Conservation (phyloP, 257 asterid genomes). For the Forsythia suspensa region DNA sequence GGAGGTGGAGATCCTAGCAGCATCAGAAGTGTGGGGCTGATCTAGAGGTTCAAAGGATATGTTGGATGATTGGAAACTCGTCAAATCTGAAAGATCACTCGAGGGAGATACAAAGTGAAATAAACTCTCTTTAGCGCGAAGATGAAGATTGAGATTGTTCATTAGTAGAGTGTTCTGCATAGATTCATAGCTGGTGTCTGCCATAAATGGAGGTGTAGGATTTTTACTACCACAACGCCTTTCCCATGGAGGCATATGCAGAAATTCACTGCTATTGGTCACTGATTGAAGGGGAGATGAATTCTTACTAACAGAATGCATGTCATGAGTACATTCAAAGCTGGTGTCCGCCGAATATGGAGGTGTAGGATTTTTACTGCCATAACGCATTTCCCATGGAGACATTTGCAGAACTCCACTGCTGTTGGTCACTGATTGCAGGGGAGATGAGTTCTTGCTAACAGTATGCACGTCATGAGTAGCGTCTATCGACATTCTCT, state of each 20-base stretch:
- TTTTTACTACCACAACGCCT: slow-evolving; percentile 24
- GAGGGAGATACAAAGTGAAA: slow-evolving; percentile 27
- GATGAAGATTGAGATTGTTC: slow-evolving; percentile 30
- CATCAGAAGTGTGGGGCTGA: slow-evolving; percentile 30
- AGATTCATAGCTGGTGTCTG: slow-evolving; percentile 35
- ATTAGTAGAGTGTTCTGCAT: slow-evolving; percentile 2
- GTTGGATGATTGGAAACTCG: slow-evolving; percentile 32
- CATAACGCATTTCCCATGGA: slow-evolving; percentile 28
- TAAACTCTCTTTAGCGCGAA: slow-evolving; percentile 26
- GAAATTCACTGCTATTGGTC: slow-evolving; percentile 27
- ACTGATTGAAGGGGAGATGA: slow-evolving; percentile 25
- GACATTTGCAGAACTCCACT: slow-evolving; percentile 25
- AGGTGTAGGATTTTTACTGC: slow-evolving; percentile 26
- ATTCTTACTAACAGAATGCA: slow-evolving; percentile 23
- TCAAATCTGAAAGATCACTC: slow-evolving; percentile 32
- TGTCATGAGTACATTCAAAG: slow-evolving; percentile 26
- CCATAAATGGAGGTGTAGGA: slow-evolving; percentile 27
- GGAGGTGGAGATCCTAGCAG: slow-evolving; percentile 26
- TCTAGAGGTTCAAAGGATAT: slow-evolving; percentile 33
- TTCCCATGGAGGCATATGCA: slow-evolving; percentile 25
- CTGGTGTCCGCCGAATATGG: slow-evolving; percentile 27
- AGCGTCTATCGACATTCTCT: slow-evolving; percentile 16
- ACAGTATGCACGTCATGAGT: not conserved
- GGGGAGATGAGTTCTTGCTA: slow-evolving; percentile 29
- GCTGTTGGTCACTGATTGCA: slow-evolving; percentile 13